Percentiles rank a stretch among this genome's conserved stretches.
These are phyloP conservation scores for Lactarius deliciosus DNA, from an alignment of 768 basidiomycete species.

Conservation along the genomic window DNA sequence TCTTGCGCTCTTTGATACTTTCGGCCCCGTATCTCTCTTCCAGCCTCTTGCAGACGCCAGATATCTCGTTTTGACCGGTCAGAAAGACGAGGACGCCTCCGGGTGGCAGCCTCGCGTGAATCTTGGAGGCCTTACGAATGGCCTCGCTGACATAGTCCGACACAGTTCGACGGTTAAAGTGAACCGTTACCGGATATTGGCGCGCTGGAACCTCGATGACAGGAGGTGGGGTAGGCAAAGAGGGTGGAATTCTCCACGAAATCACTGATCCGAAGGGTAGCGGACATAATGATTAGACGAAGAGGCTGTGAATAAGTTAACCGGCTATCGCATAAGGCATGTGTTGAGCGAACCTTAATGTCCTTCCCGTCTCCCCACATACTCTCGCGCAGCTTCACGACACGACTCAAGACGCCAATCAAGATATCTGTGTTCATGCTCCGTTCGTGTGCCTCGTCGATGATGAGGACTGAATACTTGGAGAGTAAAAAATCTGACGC, in stretches of 20 bases:
- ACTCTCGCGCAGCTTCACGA: slow-evolving; percentile 84
- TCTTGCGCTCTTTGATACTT: slow-evolving; percentile 55
- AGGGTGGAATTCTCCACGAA: slow-evolving; percentile 84
- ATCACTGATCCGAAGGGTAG: slow-evolving; percentile 90
- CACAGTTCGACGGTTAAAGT: slow-evolving; percentile 85
- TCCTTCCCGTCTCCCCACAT: slow-evolving; percentile 82
- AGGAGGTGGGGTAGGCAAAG: slow-evolving; percentile 83
- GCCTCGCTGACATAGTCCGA: slow-evolving; percentile 90
- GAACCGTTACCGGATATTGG: slow-evolving; percentile 92
- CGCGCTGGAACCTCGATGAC: slow-evolving; percentile 86
- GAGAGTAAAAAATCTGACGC: slow-evolving; percentile 90
- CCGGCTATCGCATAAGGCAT: neutral
- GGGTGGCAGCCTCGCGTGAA: slow-evolving; percentile 87
- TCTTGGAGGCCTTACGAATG: slow-evolving; percentile 85
- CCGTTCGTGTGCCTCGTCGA: slow-evolving; percentile 97
- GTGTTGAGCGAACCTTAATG: slow-evolving; percentile 52
- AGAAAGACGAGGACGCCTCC: slow-evolving; percentile 93
- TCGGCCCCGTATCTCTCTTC: slow-evolving; percentile 73
- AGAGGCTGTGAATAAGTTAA: slow-evolving; percentile 55
- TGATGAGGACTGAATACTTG: slow-evolving; percentile 91
- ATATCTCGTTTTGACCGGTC: slow-evolving; percentile 96
- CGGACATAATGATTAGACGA: slow-evolving; percentile 97
- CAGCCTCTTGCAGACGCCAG: slow-evolving; percentile 76
- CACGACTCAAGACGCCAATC: slow-evolving; percentile 94
- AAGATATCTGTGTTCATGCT: slow-evolving; percentile 98